phyloP scores from a whole-genome alignment of 768 basidiomycete genomes.

The Pisolithus tinctorius region DNA sequence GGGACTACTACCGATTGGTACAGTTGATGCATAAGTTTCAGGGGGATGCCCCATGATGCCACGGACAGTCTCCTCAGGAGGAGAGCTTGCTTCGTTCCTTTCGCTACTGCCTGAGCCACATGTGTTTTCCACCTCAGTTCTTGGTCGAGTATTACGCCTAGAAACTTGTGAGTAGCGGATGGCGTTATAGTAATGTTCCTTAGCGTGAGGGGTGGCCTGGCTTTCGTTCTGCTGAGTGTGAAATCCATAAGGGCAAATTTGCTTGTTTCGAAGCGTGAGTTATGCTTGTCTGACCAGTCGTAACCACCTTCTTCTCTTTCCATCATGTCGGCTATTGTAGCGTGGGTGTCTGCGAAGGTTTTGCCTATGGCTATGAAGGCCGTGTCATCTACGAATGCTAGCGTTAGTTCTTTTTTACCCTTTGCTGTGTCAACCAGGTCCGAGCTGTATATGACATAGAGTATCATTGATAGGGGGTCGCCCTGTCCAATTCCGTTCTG shows the following conservation, averaged over 20 bases:
- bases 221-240: neutral
- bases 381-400: neutral
- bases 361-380: too few relatives aligned
- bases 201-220: neutral
- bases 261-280: too few relatives aligned
- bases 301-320: neutral
- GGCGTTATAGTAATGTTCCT: neutral
- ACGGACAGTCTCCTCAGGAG: neutral
- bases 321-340: neutral
- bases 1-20: too few relatives aligned
- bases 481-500: neutral
- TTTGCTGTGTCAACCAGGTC: neutral
- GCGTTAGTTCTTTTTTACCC: neutral
- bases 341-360: neutral
- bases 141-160: conserved; percentile 2
- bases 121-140: neutral
- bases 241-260: conserved; percentile 1
- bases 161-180: neutral
- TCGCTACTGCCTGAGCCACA: neutral
- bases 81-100: neutral
- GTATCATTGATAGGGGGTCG: neutral
- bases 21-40: too few relatives aligned
- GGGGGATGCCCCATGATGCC: too few relatives aligned
- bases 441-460: neutral
- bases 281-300: neutral